Evolutionary conservation across 371 early-diverging fungal species (phyloP).

Genomic region (Phascolomyces articulosus): DNA sequence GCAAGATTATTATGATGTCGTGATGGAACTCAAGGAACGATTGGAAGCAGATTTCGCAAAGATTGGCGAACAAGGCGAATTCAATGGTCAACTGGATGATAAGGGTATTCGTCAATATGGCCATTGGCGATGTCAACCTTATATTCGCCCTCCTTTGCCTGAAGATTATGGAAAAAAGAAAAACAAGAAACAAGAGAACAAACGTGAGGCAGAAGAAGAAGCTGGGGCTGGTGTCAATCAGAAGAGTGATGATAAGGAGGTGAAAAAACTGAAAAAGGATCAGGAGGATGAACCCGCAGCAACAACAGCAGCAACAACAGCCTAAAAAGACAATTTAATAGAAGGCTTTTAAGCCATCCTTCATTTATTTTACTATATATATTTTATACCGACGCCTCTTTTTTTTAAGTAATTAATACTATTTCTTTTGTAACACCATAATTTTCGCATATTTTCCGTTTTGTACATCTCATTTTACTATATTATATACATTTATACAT

Average conservation of each 20-base stretch:
- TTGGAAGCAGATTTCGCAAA: constrained; percentile 51
- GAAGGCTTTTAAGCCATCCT: not conserved
- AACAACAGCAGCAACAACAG: not conserved
- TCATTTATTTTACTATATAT: too few relatives aligned
- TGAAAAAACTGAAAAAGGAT: not conserved
- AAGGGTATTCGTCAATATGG: constrained; percentile 71
- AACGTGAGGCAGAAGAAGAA: too few relatives aligned
- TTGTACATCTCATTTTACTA: not conserved
- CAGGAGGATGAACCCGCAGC: not conserved
- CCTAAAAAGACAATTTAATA: too few relatives aligned
- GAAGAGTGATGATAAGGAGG: constrained; percentile 5
- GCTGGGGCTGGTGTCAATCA: constrained; percentile 2
- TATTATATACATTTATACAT: too few relatives aligned
- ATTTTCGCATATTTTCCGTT: not conserved
- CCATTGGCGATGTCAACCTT: constrained; percentile 75
- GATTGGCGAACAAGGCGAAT: constrained; percentile 31
- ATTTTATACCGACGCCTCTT: not conserved
- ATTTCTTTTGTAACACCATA: not conserved
- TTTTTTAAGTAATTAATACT: not conserved
- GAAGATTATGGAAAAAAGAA: constrained; percentile 28
- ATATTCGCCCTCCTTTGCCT: constrained; percentile 64
- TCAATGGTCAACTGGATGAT: constrained; percentile 51
- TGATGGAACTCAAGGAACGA: constrained; percentile 62
- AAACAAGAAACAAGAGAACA: constrained; percentile 18
- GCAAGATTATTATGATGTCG: constrained; percentile 64